These are phyloP conservation scores for Rugonectria rugulosa DNA, from an alignment of 2,329 filamentous ascomycete genomes.

Conservation along the genomic window DNA sequence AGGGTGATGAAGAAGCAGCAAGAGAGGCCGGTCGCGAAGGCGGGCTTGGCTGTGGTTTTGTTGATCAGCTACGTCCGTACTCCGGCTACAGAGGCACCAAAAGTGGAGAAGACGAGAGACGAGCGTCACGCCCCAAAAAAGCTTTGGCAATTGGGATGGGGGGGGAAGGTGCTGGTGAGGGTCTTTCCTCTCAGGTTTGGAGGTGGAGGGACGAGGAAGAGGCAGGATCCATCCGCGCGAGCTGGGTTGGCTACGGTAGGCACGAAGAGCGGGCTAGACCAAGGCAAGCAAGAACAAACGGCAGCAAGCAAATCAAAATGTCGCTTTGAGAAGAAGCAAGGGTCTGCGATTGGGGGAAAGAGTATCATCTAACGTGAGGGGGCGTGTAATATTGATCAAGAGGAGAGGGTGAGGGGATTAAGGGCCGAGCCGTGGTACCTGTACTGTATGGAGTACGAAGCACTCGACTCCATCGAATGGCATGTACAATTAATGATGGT, in stretches of 20 bases:
- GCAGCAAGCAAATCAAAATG: conserved; percentile 14
- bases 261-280: conserved; percentile 18
- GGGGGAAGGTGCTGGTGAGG: conserved; percentile 13
- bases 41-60: conserved; percentile 42
- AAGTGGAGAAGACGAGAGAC: conserved; percentile 34
- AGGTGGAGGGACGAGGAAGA: conserved; percentile 15
- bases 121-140: conserved; percentile 39
- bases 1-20: conserved; percentile 43
- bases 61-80: conserved; percentile 41
- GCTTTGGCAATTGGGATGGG: conserved; percentile 16
- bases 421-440: conserved; percentile 6
- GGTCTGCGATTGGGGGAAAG: background rate
- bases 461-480: background rate
- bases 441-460: conserved; percentile 16
- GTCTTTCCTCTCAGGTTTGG: background rate
- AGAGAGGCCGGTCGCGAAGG: conserved; percentile 36
- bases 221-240: conserved; percentile 10
- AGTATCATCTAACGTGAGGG: background rate
- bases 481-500: conserved; percentile 7
- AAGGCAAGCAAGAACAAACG: conserved; percentile 18
- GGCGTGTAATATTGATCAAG: background rate
- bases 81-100: conserved; percentile 34
- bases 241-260: background rate
- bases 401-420: conserved; percentile 21
- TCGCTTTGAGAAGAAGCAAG: conserved; percentile 5